phyloP scores from a whole-genome alignment of 345 rosid species.

The Dimocarpus longan region DNA sequence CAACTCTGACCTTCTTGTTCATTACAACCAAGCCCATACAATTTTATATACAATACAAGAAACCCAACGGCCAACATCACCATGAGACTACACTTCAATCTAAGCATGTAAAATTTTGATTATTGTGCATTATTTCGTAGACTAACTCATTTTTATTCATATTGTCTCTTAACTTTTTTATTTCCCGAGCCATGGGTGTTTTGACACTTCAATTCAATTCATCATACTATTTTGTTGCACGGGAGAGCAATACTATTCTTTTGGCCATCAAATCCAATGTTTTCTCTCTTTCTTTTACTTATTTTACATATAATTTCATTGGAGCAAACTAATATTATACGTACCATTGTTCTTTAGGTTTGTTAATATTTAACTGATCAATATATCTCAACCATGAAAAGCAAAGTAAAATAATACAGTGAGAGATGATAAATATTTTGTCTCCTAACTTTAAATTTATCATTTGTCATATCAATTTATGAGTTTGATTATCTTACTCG shows the following conservation, averaged over 20 bases:
- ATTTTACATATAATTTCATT: not conserved
- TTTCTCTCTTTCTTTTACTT: not conserved
- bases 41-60: not conserved
- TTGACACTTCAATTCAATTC: conserved; percentile 18
- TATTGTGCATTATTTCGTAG: conserved; percentile 17
- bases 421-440: too few species aligned
- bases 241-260: not conserved
- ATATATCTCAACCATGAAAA: too few species aligned
- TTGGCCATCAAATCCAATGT: not conserved
- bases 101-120: conserved; percentile 30
- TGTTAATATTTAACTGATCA: too few species aligned
- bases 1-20: conserved; percentile 60
- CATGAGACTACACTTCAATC: conserved; percentile 19
- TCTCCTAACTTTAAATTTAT: too few species aligned
- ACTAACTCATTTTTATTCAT: not conserved
- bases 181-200: conserved; percentile 31
- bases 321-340: not conserved
- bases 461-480: too few species aligned
- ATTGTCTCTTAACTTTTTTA: conserved; percentile 11
- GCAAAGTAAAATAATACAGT: too few species aligned
- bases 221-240: not conserved
- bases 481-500: too few species aligned
- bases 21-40: conserved; percentile 23
- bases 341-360: too few species aligned
- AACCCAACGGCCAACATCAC: conserved; percentile 1